A percentile compares a stretch with the other conserved stretches of the same genome.
These are phyloP conservation scores for Kalaharituber pfeilii DNA, from an alignment of 2,329 filamentous ascomycete species.

Conservation along the genomic window DNA sequence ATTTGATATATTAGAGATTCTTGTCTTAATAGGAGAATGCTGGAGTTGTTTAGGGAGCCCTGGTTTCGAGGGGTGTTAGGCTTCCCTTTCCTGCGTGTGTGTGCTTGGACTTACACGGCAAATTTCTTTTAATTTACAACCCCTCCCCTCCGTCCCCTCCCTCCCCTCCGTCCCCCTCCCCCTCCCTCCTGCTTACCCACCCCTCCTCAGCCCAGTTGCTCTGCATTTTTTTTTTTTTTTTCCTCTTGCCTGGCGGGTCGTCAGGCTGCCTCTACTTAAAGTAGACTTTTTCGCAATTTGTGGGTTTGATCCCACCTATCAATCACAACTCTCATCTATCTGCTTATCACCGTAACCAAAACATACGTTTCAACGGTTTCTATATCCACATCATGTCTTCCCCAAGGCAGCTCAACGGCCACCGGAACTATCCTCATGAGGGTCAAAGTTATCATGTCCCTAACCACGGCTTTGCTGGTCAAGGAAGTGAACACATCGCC, in stretches of 20 bases:
- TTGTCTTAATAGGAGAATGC: background rate
- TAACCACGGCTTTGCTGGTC: background rate
- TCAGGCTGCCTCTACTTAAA: background rate
- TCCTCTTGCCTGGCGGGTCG: background rate
- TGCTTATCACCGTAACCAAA: background rate
- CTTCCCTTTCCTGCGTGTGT: too few relatives aligned
- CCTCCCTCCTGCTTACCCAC: conserved; percentile 9
- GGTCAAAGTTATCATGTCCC: background rate
- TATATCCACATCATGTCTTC: background rate
- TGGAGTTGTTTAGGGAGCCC: background rate
- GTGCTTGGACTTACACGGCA: background rate
- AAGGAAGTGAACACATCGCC: background rate
- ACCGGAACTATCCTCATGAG: background rate
- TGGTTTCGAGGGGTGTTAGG: background rate
- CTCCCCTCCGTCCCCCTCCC: conserved; percentile 6
- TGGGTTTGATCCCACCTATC: background rate
- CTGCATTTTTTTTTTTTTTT: conserved; percentile 13
- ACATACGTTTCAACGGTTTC: background rate
- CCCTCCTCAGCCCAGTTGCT: conserved; percentile 10
- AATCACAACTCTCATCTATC: background rate
- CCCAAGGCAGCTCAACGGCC: background rate
- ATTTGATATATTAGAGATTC: background rate
- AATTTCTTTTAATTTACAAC: background rate
- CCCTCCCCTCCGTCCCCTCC: background rate
- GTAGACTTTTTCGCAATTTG: background rate